These are phyloP conservation scores for Pleodorina starrii DNA, from an alignment of 139 green algal genomes.

Conservation along the genomic window DNA sequence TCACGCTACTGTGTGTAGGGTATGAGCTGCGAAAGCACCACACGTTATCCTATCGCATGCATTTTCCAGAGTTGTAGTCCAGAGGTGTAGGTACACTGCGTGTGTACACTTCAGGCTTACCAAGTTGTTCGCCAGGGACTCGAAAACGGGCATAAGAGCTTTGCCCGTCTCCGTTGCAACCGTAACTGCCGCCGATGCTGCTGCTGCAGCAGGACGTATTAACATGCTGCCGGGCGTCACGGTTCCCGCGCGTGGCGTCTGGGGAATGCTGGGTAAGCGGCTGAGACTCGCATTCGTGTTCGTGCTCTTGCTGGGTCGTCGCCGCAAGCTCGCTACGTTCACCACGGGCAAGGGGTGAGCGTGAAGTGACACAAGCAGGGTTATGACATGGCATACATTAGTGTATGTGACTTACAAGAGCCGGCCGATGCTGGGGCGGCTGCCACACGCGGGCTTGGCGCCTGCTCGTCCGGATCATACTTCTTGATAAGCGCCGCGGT, in stretches of 20 bases:
- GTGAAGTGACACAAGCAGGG: not conserved
- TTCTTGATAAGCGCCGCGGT: constrained; percentile 77
- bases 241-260: not conserved
- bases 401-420: not conserved
- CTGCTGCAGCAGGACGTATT: not conserved
- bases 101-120: too few relatives aligned
- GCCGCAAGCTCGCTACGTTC: not conserved
- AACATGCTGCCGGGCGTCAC: constrained; percentile 2
- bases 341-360: too few relatives aligned
- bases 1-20: too few relatives aligned
- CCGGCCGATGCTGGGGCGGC: not conserved
- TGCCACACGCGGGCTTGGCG: not conserved
- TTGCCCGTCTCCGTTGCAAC: constrained; percentile 59
- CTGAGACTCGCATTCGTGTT: not conserved
- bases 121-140: constrained; percentile 62
- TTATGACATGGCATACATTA: too few relatives aligned
- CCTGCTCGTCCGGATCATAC: constrained; percentile 74
- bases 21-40: too few relatives aligned
- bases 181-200: constrained; percentile 35
- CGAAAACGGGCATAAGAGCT: constrained; percentile 68
- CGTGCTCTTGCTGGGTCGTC: not conserved
- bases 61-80: too few relatives aligned
- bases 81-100: too few relatives aligned
- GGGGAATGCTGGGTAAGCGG: not conserved
- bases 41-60: too few relatives aligned